Base-by-base conservation (phyloP, 768 basidiomycete species). In the Artomyces pyxidatus region DNA sequence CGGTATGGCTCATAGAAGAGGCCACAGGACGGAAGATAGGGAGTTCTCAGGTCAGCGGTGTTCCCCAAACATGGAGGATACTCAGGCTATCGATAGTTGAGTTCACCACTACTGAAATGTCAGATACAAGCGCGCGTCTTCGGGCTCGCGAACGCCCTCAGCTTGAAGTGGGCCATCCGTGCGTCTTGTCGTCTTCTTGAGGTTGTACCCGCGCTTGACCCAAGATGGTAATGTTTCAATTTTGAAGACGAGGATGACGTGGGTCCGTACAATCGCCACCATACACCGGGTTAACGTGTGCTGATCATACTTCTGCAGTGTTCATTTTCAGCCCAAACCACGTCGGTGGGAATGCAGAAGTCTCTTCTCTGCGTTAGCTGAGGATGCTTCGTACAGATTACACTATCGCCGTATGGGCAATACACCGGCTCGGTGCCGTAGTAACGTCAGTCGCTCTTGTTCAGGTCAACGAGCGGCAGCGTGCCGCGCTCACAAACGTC, bases 1-100 rank as follows among this genome's bases (percentile, higher is more conserved):
- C 74, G 16, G 65, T 73, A 0, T 73, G 71, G 68, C 50, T 75
- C 37, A 63, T 75, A 23, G 73, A 75, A 28, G 68, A 72, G 42
- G 56, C 55, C 12, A 71, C 68, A 2, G 71, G 71, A 12, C 59
- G 61, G 21, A 49, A 57, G 17, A 46, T 66, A 14, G 63, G 63
- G 6, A 57, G 59, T 27, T 67, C 71, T 39, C 70, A 72, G 60
- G 71, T 69, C 37, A 53, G 61, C 40, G 12, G 4, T 35, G 11
- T 3, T 8, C n/a, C n/a, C n/a, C 28, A 16, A 17, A 11, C 48
- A 21, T 19, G 23, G 27, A 14, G 35, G 49, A 28, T 10, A 38
- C 19, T 32, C 14, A 7, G n/a, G n/a, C n/a, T n/a, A n/a, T n/a
- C n/a, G n/a, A n/a, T n/a, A n/a, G n/a, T n/a, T n/a, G n/a, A n/a